A percentile compares a stretch with the other conserved stretches of the same genome.
Conservation (phyloP, 1,284 basidiomycete species). For the Rhodotorula sp. region DNA sequence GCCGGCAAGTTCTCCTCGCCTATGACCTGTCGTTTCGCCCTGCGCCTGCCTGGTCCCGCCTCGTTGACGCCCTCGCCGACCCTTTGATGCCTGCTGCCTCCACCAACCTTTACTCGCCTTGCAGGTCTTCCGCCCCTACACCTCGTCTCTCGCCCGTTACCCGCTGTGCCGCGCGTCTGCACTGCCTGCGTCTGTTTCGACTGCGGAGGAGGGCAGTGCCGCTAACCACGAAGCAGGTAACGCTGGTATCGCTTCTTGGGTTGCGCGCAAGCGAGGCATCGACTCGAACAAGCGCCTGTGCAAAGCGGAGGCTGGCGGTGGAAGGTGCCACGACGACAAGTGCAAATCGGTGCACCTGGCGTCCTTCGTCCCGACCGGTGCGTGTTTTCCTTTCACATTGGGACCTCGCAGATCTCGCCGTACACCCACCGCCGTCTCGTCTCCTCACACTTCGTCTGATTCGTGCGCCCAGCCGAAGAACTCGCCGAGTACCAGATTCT, state of each 20-base stretch:
- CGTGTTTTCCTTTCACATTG: not conserved
- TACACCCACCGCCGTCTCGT: not conserved
- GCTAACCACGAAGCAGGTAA: not conserved
- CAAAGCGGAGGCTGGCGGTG: slow-evolving; percentile 28
- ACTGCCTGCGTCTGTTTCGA: not conserved
- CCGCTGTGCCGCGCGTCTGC: slow-evolving; percentile 20
- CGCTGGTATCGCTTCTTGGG: slow-evolving; percentile 27
- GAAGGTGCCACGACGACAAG: slow-evolving; percentile 23
- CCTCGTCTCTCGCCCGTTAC: slow-evolving; percentile 29
- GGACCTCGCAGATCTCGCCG: not conserved
- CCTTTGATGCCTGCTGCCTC: not conserved
- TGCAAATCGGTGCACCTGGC: slow-evolving; percentile 25
- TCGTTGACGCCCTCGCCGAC: not conserved
- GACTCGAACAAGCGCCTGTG: slow-evolving; percentile 25
- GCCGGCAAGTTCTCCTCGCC: slow-evolving; percentile 1
- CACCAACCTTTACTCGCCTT: not conserved
- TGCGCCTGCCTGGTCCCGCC: not conserved
- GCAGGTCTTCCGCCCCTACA: slow-evolving; percentile 30
- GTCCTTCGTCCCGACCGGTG: slow-evolving; percentile 21
- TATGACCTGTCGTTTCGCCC: not conserved
- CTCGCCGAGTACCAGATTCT: slow-evolving; percentile 6
- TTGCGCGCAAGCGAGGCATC: slow-evolving; percentile 20
- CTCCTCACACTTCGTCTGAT: not conserved
- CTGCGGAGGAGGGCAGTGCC: not conserved
- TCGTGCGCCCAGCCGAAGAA: slow-evolving; percentile 12